Percentiles rank a stretch among this genome's conserved stretches.
phyloP scores from a whole-genome alignment of 2,329 filamentous ascomycete genomes.

The Neonectria hederae region DNA sequence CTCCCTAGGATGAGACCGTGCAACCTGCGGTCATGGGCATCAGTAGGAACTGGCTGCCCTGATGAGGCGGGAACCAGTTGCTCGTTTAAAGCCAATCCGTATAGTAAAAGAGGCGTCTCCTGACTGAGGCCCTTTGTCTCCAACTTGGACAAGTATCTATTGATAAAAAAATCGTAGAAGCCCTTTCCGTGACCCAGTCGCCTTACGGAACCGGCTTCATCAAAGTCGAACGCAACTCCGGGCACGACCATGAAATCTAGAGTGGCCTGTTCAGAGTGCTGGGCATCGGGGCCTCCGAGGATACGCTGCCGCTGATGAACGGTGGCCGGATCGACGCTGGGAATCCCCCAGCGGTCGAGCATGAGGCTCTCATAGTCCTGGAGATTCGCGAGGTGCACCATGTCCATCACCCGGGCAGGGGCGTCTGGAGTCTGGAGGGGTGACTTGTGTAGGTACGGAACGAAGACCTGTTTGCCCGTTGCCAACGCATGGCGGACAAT shows the following conservation, averaged over 20 bases:
- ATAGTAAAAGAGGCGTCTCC: slow-evolving; percentile 59
- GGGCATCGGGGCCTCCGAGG: slow-evolving; percentile 68
- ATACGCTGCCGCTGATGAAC: slow-evolving; percentile 75
- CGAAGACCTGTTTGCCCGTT: slow-evolving; percentile 84
- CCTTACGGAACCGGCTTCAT: slow-evolving; percentile 65
- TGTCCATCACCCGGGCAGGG: slow-evolving; percentile 84
- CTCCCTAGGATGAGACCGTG: slow-evolving; percentile 80
- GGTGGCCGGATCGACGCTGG: slow-evolving; percentile 76
- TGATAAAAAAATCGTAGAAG: slow-evolving; percentile 95
- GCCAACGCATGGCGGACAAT: slow-evolving; percentile 85
- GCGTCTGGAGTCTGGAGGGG: slow-evolving; percentile 58
- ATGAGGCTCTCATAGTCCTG: slow-evolving; percentile 81
- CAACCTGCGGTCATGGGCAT: slow-evolving; percentile 79
- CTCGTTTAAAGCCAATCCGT: slow-evolving; percentile 86
- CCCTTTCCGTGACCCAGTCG: slow-evolving; percentile 94
- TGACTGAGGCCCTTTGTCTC: slow-evolving; percentile 47
- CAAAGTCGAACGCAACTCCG: slow-evolving; percentile 87
- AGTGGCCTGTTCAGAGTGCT: slow-evolving; percentile 55
- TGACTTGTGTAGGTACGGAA: slow-evolving; percentile 84
- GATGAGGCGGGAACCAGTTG: slow-evolving; percentile 74
- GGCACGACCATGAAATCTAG: slow-evolving; percentile 92
- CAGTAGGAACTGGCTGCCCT: slow-evolving; percentile 75
- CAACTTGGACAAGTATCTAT: slow-evolving; percentile 69
- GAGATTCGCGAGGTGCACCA: slow-evolving; percentile 80
- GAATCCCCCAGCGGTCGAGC: slow-evolving; percentile 92